Evolutionary conservation across 805 yeast species (phyloP).

Genomic region (Kuraishia cidri): DNA sequence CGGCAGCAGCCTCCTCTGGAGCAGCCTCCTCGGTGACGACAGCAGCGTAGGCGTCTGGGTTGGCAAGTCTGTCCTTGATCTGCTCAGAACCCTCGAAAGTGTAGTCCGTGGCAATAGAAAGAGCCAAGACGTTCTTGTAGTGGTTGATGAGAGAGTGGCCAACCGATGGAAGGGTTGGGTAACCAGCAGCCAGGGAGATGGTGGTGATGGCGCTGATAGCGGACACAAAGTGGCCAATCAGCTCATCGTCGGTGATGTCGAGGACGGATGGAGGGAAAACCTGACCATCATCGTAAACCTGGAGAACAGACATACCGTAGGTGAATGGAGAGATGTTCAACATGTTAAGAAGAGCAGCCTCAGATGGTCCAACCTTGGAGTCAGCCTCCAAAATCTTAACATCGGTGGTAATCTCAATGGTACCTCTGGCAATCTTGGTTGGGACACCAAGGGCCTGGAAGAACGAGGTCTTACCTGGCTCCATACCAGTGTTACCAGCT

Average conservation of each 20-base stretch:
- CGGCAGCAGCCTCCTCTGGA: conserved; percentile 48
- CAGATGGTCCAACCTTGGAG: conserved; percentile 95
- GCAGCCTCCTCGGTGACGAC: conserved; percentile 98
- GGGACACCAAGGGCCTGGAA: conserved; percentile 99
- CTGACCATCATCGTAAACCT: conserved; percentile 98
- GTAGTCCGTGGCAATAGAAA: conserved; percentile 97
- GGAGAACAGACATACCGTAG: conserved; percentile 93
- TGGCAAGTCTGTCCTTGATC: conserved; percentile 98
- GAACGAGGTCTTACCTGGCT: conserved; percentile 99
- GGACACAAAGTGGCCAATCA: conserved; percentile 81
- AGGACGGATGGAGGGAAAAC: conserved; percentile 94
- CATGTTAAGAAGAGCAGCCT: conserved; percentile 98
- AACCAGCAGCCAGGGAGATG: conserved; percentile 93
- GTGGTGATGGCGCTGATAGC: conserved; percentile 94
- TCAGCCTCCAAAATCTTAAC: conserved; percentile 89
- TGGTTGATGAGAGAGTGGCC: conserved; percentile 98
- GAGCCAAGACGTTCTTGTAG: conserved; percentile 97
- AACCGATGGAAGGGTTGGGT: conserved; percentile 99
- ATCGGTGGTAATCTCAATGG: conserved; percentile 97
- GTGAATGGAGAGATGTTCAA: conserved; percentile 99
- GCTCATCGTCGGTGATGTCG: conserved; percentile 97
- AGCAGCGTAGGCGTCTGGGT: conserved; percentile 99
- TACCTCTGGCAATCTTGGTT: conserved; percentile 99
- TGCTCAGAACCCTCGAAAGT: conserved; percentile 99
- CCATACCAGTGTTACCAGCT: conserved; percentile 99